Evolutionary conservation across 2,329 filamentous ascomycete genomes (phyloP), one percentile per base, ranked within the genome.

Genomic region (Alternaria burnsii): DNA sequence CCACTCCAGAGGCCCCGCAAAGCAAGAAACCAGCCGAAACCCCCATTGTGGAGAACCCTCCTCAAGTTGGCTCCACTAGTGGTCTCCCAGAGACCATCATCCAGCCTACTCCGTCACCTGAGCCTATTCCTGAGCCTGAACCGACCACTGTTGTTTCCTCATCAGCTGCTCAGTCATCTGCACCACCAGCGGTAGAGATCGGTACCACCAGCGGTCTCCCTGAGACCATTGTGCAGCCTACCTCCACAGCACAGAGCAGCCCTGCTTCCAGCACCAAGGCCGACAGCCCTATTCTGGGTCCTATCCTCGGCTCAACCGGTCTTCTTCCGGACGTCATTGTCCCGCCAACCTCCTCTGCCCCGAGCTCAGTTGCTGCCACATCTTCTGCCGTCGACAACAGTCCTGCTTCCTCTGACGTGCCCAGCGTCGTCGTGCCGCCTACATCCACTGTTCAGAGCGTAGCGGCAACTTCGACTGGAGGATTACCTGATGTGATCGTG

Each of bases 11-110:
- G 44, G 36, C 55, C 22, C 9, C n/a, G 20, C 26, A 48, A 36
- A 32, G 36, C 12, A 28, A 52, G 41, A 38, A 53, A 18, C 59
- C 60, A 18, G 42, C 43, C n/a, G 52, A 57, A 36, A 58, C 32
- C 7, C 34, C 50, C 12, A 41, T 38, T 38, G 41, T 41, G 28
- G 36, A 40, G 12, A 41, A 24, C 11, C 34, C 52, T 16, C 41
- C 52, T 24, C 52, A 30, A 5, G 52, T 58, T 24, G 66, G 55
- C 18, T 62, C 69, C 10, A 71, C 68, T 10, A 63, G 66, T 20
- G 56, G 58, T 24, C 22, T 70, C 32, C 69, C 68, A 5, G 42
- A 47, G 8, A 50, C 52, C 0, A 62, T 69, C 22, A 40, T 71
- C 9, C 40, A 51, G 34, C 69, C 69, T 8, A 66, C 66, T 24